Percentiles rank a stretch among this genome's conserved stretches.
phyloP scores from a whole-genome alignment of 371 early-diverging fungal species.

The Rhizopus stolonifer region DNA sequence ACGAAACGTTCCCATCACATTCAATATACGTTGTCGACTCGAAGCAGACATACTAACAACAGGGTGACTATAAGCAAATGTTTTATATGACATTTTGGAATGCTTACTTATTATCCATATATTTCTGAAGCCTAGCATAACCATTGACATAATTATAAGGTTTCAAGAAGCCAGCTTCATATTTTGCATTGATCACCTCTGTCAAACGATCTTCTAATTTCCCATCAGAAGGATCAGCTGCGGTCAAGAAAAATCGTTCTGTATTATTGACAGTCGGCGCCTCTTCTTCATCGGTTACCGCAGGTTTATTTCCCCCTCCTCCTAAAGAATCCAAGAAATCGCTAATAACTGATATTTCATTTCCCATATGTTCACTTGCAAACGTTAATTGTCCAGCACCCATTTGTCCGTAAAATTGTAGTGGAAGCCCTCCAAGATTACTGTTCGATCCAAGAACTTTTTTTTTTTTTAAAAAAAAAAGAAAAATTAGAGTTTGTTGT shows the following conservation, averaged over 20 bases:
- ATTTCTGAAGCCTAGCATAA: constrained; percentile 84
- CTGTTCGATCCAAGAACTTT: constrained; percentile 7
- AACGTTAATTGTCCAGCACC: constrained; percentile 54
- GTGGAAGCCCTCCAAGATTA: constrained; percentile 20
- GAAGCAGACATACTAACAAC: constrained; percentile 67
- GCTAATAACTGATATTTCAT: constrained; percentile 70
- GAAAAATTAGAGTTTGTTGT: too few relatives aligned
- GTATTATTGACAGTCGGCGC: constrained; percentile 12
- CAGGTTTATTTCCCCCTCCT: constrained; percentile 16
- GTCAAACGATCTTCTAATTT: constrained; percentile 80
- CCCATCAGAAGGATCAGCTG: constrained; percentile 87
- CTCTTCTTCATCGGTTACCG: neutral
- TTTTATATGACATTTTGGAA: too few relatives aligned
- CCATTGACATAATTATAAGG: constrained; percentile 94
- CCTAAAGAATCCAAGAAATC: constrained; percentile 65
- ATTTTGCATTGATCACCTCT: constrained; percentile 90
- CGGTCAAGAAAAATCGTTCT: constrained; percentile 85
- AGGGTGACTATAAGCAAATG: too few relatives aligned
- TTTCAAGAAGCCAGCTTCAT: constrained; percentile 89
- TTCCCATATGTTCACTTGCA: constrained; percentile 69
- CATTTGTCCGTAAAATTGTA: constrained; percentile 28
- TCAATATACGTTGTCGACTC: constrained; percentile 76
- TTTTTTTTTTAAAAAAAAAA: neutral
- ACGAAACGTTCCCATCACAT: constrained; percentile 84
- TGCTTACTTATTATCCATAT: constrained; percentile 84